These are phyloP conservation scores for Boletellus emodensis DNA, from an alignment of 768 basidiomycete genomes.

Conservation along the genomic window DNA sequence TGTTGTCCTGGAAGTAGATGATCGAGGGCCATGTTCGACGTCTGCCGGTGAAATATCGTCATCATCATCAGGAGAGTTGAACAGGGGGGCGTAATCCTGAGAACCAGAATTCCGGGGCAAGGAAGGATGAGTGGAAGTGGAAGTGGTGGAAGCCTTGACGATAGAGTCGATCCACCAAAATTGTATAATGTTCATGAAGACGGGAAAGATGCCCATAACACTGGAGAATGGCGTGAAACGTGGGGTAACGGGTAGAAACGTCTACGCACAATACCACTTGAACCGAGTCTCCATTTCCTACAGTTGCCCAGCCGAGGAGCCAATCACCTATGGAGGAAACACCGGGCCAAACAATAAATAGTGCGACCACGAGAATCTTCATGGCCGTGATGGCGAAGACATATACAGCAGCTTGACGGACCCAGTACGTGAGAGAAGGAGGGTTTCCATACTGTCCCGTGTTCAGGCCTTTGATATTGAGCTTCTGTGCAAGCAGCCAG, in stretches of 20 bases:
- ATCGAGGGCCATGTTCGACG: constrained; percentile 42
- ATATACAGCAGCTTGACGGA: constrained; percentile 77
- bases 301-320: constrained; percentile 74
- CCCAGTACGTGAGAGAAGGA: constrained; percentile 69
- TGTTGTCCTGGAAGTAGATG: constrained; percentile 35
- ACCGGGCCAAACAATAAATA: constrained; percentile 68
- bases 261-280: constrained; percentile 77
- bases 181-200: constrained; percentile 83
- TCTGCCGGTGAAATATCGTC: constrained; percentile 37
- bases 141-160: constrained; percentile 62
- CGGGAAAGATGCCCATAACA: constrained; percentile 90
- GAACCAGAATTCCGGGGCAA: constrained; percentile 36
- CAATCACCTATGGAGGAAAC: constrained; percentile 80
- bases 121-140: constrained; percentile 39
- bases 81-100: constrained; percentile 60
- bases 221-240: constrained; percentile 34
- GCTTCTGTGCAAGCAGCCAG: constrained; percentile 56
- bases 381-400: constrained; percentile 76
- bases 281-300: constrained; percentile 56
- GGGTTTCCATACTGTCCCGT: constrained; percentile 89
- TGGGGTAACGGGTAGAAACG: background rate
- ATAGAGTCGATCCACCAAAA: constrained; percentile 96
- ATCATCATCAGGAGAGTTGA: constrained; percentile 53
- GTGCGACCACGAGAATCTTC: constrained; percentile 83
- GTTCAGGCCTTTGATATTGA: constrained; percentile 71